Base-by-base conservation (phyloP, 2,329 filamentous ascomycete genomes). In the Penicillium sclerotiorum region DNA sequence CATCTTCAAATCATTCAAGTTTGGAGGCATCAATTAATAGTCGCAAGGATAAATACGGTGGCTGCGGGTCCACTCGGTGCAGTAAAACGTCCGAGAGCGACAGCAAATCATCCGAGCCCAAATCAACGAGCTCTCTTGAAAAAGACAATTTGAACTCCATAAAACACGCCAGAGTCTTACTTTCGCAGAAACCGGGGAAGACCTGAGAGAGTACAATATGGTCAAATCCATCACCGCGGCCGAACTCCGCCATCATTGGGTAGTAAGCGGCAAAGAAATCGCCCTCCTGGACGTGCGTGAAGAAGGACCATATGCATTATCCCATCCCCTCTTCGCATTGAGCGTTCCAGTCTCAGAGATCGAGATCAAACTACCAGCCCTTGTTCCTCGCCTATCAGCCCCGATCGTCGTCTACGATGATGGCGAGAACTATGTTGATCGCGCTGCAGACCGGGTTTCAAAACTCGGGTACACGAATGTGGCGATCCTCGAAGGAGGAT, bases 251-350 rank as follows among this genome's bases (percentile, higher is more conserved):
- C 52, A 47, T 1, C 45, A 55, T 37, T 67, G 65, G 65, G 23
- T 50, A n/a, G n/a, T n/a, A 15, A 61, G 58, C 47, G 21, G 44
- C 6, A 15, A 49, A 8, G 64, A 67, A 49, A 57, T 66, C 30
- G 63, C 63, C 9, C 55, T 67, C 18, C 45, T 67, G 23, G 65
- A 67, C 17, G 61, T 67, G n/a, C 62, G 65, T 9, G 65, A 67
- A 58, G 65, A 67, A 59, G 64, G 62, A 2, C 63, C 64, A 12
- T 67, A 60, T 47, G 49, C 65, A 8, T 49, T 57, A 4, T 52
- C 65, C 0, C 65, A 67, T 46, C 64, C 65, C 15, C 47, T 67
- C 2, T 67, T 60, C 28, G 65, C 64, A 13, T 22, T 67, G 2
- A 66, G 54, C 27, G 57, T 67, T 22, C 65, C 65, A 3, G 52